Percentiles rank a stretch among this genome's conserved stretches.
These are phyloP conservation scores for Lithospermum erythrorhizon DNA, from an alignment of 257 asterid species.

Conservation along the genomic window DNA sequence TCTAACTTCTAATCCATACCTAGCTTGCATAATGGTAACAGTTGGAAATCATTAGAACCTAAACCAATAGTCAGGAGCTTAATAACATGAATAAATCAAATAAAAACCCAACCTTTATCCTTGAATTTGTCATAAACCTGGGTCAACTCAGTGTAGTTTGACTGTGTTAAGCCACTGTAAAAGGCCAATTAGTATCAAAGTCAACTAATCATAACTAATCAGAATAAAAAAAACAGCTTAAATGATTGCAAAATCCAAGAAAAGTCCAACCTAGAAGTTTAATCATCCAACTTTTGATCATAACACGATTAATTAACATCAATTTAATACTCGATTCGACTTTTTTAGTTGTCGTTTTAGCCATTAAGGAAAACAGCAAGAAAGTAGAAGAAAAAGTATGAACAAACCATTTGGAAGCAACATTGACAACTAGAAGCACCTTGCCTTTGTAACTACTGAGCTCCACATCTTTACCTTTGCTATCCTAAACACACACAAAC, in stretches of 20 bases:
- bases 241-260: not conserved
- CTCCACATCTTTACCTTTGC: constrained; percentile 56
- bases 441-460: constrained; percentile 59
- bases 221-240: no score
- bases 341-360: no score
- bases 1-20: not conserved
- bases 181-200: not conserved
- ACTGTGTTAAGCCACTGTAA: constrained; percentile 55
- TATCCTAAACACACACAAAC: constrained; percentile 30
- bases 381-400: not conserved
- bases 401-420: constrained; percentile 86
- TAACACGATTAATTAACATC: not conserved
- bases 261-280: not conserved
- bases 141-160: constrained; percentile 71
- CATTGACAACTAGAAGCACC: constrained; percentile 83
- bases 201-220: not conserved
- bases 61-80: not conserved
- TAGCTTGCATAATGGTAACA: not conserved
- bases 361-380: not conserved
- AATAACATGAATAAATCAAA: not conserved
- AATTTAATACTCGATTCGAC: not conserved
- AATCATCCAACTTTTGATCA: not conserved
- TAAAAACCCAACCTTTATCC: constrained; percentile 44
- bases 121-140: constrained; percentile 50
- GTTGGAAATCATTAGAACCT: not conserved